Evolutionary conservation across 371 early-diverging fungal genomes (phyloP).

Genomic region (Mucor plumbeus): DNA sequence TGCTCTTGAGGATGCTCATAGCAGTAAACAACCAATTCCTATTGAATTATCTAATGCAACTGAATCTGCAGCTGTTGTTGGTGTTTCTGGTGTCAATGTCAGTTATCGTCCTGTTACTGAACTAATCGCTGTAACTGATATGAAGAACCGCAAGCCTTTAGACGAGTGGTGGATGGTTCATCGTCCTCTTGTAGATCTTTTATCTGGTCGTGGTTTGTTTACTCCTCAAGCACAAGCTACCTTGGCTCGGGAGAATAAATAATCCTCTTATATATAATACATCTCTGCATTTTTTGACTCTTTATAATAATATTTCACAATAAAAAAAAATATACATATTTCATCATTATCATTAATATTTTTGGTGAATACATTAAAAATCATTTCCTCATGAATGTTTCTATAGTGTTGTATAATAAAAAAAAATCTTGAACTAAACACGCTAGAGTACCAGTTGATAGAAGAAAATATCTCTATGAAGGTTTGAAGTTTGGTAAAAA

Average conservation of each 20-base stretch:
- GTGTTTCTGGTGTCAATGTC: slow-evolving; percentile 79
- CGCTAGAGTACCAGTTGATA: no score
- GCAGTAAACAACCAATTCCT: slow-evolving; percentile 37
- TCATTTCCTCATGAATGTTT: no score
- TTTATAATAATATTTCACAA: no score
- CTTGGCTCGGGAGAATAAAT: slow-evolving; percentile 14
- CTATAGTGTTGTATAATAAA: no score
- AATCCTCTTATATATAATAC: not conserved
- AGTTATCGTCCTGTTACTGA: slow-evolving; percentile 75
- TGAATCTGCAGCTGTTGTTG: slow-evolving; percentile 82
- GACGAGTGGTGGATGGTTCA: slow-evolving; percentile 84
- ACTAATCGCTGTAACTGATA: slow-evolving; percentile 75
- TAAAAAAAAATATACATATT: no score
- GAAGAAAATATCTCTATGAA: no score
- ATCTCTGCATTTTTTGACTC: not conserved
- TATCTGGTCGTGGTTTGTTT: slow-evolving; percentile 47
- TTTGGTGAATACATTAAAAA: no score
- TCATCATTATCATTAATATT: no score
- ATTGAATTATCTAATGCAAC: slow-evolving; percentile 64
- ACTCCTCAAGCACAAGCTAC: slow-evolving; percentile 41
- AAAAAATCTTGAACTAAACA: no score
- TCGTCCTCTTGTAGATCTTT: slow-evolving; percentile 48
- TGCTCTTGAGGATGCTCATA: slow-evolving; percentile 34
- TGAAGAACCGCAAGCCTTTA: slow-evolving; percentile 74
- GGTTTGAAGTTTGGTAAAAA: no score